Conservation (phyloP, 2,329 filamentous ascomycete genomes). For the Trichoderma hamatum region DNA sequence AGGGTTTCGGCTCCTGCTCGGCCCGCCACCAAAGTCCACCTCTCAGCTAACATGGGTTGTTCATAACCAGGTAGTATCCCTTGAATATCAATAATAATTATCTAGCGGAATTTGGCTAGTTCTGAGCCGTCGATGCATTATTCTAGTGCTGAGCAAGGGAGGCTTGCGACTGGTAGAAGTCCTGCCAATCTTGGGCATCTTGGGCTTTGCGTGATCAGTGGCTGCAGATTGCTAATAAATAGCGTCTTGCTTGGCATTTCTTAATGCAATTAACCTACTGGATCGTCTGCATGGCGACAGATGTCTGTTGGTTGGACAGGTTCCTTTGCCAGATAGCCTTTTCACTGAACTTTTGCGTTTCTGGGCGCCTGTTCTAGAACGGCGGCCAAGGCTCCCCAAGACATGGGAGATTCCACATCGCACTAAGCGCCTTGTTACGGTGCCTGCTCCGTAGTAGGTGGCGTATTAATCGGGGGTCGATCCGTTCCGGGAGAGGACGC, state of each 20-base stretch:
- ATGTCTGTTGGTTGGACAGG: no score
- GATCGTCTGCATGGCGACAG: background rate
- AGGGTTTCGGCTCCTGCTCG: background rate
- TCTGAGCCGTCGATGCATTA: background rate
- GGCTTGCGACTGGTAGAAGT: background rate
- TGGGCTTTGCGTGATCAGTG: background rate
- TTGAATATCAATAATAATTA: background rate
- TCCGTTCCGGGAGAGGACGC: background rate
- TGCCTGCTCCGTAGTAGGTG: background rate
- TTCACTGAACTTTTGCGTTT: background rate
- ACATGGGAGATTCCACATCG: background rate
- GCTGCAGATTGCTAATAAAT: background rate
- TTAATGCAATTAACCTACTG: background rate
- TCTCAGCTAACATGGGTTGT: background rate
- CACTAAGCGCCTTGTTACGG: background rate
- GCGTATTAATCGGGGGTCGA: background rate
- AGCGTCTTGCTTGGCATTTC: constrained; percentile 1
- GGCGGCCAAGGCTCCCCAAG: background rate
- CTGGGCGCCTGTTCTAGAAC: background rate
- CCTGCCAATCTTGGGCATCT: background rate
- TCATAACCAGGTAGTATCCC: no score
- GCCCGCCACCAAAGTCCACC: background rate
- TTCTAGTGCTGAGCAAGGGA: background rate
- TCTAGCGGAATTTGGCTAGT: background rate
- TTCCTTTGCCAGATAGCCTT: background rate